Base-by-base conservation (phyloP, 129 eudicot species). In the Artemisia annua region DNA sequence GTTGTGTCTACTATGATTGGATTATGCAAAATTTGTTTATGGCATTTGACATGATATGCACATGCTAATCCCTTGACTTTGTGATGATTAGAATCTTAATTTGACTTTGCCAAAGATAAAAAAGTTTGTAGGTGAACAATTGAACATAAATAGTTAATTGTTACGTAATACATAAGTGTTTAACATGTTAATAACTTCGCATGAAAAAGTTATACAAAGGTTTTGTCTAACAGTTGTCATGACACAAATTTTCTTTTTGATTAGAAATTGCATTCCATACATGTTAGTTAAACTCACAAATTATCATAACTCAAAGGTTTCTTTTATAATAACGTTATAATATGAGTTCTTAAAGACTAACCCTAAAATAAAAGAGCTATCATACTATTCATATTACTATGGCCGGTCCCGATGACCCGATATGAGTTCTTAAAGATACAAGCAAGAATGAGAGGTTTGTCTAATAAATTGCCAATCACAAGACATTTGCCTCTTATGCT, bases 51-150 rank as follows among this genome's bases (percentile, higher is more conserved):
- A 71, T 63, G 67, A 71, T 52, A 56, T 39, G 82, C 82, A 78
- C 82, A 78, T 71, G 82, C 82, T 24, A 63, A 71, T 44, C 43
- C 39, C 54, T 77, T 63, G 82, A 78, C 77, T 71, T 78, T 71
- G 60, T 53, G 60, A 78, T 70, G 51, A 53, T 63, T 43, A 62
- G 9, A 63, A 1, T 72, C 35, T 71, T 53, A 55, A 13, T 63
- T 62, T 78, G 67, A 53, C 56, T 44, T 63, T 43, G 15, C 48
- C 52, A 51, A 63, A 52, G 30, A 49, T 12, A 18, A 74, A 62
- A 9, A 39, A 7, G 46, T 39, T 7, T 39, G 11, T 39, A 39
- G 46, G 46, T 7, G 46, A 35, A 22, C 1, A 22, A 22, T 22
- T 22, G 24, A 26, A 39, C 10, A 39, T 39, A 39, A 7, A 39